Percentiles rank a stretch among this genome's conserved stretches.
Conservation (phyloP, 2,329 filamentous ascomycete genomes). For the Polychaeton citri region DNA sequence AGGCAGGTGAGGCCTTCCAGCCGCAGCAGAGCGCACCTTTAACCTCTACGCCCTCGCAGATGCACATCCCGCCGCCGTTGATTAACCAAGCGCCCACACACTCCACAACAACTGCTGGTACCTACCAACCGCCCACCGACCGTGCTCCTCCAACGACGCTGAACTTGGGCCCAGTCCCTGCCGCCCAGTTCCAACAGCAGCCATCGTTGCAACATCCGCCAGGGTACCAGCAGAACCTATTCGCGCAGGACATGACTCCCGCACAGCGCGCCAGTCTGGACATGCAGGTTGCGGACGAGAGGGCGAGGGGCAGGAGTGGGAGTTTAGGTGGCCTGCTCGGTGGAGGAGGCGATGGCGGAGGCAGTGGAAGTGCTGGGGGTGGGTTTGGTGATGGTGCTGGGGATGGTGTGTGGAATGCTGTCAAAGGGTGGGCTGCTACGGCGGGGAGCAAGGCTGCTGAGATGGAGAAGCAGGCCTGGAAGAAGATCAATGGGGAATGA, state of each 20-base stretch:
- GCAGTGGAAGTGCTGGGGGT: conserved; percentile 23
- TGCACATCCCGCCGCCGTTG: conserved; percentile 25
- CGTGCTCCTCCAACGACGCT: conserved; percentile 24
- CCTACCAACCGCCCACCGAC: conserved; percentile 7
- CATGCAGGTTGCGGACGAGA: conserved; percentile 2
- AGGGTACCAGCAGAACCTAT: conserved; percentile 34
- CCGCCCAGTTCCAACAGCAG: conserved; percentile 10
- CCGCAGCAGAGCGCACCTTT: conserved; percentile 8
- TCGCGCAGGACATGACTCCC: conserved; percentile 27
- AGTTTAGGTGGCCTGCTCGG: conserved; percentile 7
- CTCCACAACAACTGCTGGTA: conserved; percentile 19
- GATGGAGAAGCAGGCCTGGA: conserved; percentile 36
- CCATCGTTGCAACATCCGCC: conserved; percentile 29
- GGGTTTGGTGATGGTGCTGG: conserved; percentile 17
- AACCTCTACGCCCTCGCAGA: conserved; percentile 23
- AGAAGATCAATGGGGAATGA: conserved; percentile 25
- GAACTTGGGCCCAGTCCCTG: conserved; percentile 21
- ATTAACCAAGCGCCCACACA: conserved; percentile 25
- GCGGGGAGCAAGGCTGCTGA: conserved; percentile 29
- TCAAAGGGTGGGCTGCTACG: conserved; percentile 29
- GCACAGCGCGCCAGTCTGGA: conserved; percentile 20
- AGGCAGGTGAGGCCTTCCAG: conserved; percentile 20
- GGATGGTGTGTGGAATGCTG: conserved; percentile 21
- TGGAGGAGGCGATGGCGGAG: conserved; percentile 11
- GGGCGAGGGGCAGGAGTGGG: conserved; percentile 4